These are phyloP conservation scores for Ogataea trehaloabstinens DNA, from an alignment of 805 yeast species.

Conservation along the genomic window DNA sequence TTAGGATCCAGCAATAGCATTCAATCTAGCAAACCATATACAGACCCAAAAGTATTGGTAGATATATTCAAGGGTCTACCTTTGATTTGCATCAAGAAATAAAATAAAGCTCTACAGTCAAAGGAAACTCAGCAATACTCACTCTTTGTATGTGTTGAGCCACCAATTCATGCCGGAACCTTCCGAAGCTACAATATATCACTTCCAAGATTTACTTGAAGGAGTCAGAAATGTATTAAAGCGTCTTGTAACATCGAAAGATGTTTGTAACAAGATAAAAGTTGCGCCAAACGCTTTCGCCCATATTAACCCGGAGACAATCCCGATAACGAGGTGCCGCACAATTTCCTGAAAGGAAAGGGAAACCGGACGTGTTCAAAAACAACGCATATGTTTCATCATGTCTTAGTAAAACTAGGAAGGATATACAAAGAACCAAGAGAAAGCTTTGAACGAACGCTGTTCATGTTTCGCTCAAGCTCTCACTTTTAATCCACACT, in stretches of 20 bases:
- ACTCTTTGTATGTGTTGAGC: background rate
- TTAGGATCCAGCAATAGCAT: background rate
- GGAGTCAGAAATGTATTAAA: conserved; percentile 33
- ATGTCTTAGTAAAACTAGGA: conserved; percentile 61
- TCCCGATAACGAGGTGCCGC: conserved; percentile 14
- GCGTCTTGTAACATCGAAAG: conserved; percentile 27
- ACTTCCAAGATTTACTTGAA: conserved; percentile 7
- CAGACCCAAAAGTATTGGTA: conserved; percentile 17
- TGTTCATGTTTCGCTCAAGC: too few species aligned
- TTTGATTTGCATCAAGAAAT: conserved; percentile 22
- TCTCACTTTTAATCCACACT: too few species aligned
- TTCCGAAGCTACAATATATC: too few species aligned
- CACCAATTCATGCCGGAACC: conserved; percentile 2
- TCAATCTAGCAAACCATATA: conserved; percentile 24
- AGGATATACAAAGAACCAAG: conserved; percentile 46
- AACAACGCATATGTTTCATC: conserved; percentile 60
- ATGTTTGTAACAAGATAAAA: conserved; percentile 31
- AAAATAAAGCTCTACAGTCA: background rate
- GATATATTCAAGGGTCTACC: conserved; percentile 19
- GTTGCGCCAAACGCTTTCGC: conserved; percentile 36
- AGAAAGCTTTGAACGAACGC: conserved; percentile 3
- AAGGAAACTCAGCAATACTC: background rate
- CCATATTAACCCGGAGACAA: conserved; percentile 27
- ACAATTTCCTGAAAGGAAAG: conserved; percentile 18
- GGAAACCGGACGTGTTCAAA: conserved; percentile 35